Conservation (phyloP, 1,139 yeast species). For the Suhomyces kunorum region DNA sequence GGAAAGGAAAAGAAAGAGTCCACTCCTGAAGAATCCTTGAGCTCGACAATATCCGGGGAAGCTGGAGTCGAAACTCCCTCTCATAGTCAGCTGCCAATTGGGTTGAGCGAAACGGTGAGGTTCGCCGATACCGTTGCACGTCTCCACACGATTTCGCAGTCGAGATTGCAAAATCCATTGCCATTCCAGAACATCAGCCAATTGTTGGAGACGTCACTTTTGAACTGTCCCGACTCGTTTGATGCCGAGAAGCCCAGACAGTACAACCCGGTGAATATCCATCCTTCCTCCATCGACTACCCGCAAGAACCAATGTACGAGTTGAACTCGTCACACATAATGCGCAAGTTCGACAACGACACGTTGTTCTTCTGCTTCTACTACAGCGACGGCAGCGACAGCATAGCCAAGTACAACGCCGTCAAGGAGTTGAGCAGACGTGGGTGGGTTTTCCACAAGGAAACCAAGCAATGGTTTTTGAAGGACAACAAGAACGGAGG, state of each 20-base stretch:
- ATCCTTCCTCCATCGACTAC: conserved; percentile 86
- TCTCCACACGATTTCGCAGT: conserved; percentile 34
- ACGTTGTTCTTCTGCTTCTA: conserved; percentile 92
- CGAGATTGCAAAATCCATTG: conserved; percentile 49
- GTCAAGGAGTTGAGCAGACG: conserved; percentile 79
- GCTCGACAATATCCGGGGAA: conserved; percentile 2
- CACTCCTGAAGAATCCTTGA: conserved; percentile 2
- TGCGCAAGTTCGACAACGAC: conserved; percentile 79
- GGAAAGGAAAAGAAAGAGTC: conserved; percentile 9
- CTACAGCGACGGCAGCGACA: conserved; percentile 53
- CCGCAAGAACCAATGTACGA: conserved; percentile 86
- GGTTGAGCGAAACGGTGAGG: conserved; percentile 21
- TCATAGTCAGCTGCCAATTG: conserved; percentile 21
- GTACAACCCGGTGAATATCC: conserved; percentile 80
- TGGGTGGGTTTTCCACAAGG: conserved; percentile 86
- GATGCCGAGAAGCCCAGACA: conserved; percentile 86
- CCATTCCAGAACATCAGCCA: conserved; percentile 58
- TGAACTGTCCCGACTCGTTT: conserved; percentile 90
- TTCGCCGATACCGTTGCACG: conserved; percentile 36
- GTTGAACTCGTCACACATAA: conserved; percentile 51
- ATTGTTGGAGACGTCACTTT: conserved; percentile 70
- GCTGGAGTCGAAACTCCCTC: conserved; percentile 16
- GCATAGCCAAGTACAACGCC: conserved; percentile 65
- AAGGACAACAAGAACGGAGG: conserved; percentile 48
- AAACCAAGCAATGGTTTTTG: conserved; percentile 78